Conservation (phyloP, 176 grass and related monocot species). For the Miscanthus lutarioriparius region DNA sequence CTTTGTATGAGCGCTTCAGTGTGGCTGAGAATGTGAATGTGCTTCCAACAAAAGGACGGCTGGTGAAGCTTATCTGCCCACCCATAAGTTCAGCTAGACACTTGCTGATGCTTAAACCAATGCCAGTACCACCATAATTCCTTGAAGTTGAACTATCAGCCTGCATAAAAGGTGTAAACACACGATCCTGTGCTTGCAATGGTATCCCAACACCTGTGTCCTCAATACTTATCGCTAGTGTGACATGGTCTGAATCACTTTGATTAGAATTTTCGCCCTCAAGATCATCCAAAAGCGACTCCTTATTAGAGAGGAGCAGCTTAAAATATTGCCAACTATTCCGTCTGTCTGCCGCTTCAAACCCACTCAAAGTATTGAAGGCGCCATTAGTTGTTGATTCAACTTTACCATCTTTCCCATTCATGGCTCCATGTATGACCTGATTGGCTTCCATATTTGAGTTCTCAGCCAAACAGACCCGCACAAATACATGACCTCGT, state of each 20-base stretch:
- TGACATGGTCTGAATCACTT: constrained; percentile 43
- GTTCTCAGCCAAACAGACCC: constrained; percentile 71
- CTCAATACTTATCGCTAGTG: constrained; percentile 72
- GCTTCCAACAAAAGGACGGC: constrained; percentile 70
- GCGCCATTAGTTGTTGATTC: constrained; percentile 35
- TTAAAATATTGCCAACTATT: constrained; percentile 87
- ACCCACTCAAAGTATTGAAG: constrained; percentile 89
- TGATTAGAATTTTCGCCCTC: constrained; percentile 33
- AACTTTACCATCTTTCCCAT: constrained; percentile 52
- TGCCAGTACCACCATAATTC: constrained; percentile 93
- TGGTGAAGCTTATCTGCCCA: constrained; percentile 83
- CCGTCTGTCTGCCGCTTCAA: constrained; percentile 73
- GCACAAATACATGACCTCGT: constrained; percentile 88
- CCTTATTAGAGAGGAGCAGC: constrained; percentile 63
- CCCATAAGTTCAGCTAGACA: constrained; percentile 94
- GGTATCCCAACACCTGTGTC: constrained; percentile 96
- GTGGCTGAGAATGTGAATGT: constrained; percentile 85
- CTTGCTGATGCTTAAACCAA: constrained; percentile 97
- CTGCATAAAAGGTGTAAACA: constrained; percentile 96
- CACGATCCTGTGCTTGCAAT: constrained; percentile 78
- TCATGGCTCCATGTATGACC: constrained; percentile 40
- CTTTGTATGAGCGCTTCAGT: constrained; percentile 49
- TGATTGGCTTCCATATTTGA: constrained; percentile 34
- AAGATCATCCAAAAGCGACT: constrained; percentile 21
- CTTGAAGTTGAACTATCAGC: constrained; percentile 96